These are phyloP conservation scores for Verbena officinalis DNA, from an alignment of 257 asterid species.

Conservation along the genomic window DNA sequence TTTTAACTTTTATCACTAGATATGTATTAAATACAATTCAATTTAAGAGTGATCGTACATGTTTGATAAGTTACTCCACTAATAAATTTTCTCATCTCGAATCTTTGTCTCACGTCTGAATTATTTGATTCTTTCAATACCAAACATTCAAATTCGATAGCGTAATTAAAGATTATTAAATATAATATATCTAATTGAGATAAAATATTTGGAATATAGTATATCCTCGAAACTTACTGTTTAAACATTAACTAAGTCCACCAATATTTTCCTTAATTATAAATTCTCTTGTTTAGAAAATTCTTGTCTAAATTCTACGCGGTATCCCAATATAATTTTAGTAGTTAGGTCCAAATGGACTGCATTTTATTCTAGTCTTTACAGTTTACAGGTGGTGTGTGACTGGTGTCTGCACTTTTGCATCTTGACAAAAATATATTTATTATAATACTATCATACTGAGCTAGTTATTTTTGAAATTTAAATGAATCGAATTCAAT, in stretches of 20 bases:
- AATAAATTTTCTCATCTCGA: too few species aligned
- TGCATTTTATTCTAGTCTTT: background rate
- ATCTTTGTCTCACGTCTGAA: background rate
- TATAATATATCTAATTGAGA: background rate
- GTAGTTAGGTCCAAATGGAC: background rate
- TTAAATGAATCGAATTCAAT: too few species aligned
- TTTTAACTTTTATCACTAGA: too few species aligned
- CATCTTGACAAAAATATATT: background rate
- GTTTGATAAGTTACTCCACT: too few species aligned
- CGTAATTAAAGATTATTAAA: background rate
- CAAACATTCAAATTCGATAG: background rate
- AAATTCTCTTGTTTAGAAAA: background rate
- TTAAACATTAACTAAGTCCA: too few species aligned
- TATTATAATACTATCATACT: too few species aligned
- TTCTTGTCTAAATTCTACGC: slow-evolving; percentile 15
- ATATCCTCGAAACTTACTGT: too few species aligned
- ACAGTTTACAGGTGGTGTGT: too few species aligned
- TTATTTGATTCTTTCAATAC: background rate
- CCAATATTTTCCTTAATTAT: slow-evolving; percentile 19
- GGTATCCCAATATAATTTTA: slow-evolving; percentile 16
- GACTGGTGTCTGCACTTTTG: background rate
- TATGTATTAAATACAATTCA: too few species aligned
- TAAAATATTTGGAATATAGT: background rate
- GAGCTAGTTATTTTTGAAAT: too few species aligned
- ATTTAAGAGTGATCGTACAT: too few species aligned